Base-by-base conservation (phyloP, 1,284 basidiomycete species). In the Amylostereum areolatum region DNA sequence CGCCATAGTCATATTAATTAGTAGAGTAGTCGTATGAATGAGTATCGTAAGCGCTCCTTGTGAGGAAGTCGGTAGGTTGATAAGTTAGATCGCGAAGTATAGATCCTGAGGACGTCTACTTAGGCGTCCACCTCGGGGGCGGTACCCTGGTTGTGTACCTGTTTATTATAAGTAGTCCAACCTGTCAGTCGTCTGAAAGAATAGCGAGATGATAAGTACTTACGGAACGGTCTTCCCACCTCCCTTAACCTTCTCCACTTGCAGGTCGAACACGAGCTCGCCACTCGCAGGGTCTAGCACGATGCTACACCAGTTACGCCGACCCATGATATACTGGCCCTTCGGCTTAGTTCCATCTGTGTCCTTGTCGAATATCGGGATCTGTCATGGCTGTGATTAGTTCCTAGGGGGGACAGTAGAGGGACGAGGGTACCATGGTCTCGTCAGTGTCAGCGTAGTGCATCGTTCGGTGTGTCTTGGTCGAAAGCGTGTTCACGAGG, bases 231-330 rank as follows among this genome's bases (percentile, higher is more conserved):
- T 94, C 52, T 81, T 75, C 2, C 93, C 93, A 18, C 71, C 52
- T 1, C 92, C 93, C 61, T 90, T 92, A 53, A 77, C 72, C 57
- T 80, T 89, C 66, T 99, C 96, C 4, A 98, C 83, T 2, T 89
- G 80, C 56, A 98, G 80, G 57, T 94, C 89, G 56, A 94, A 97
- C n/a, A 81, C 66, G 47, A 98, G 63, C 12, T 89, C 86, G 0
- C 85, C 85, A 1, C 77, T 77, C 1, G 58, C 46, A 3, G 66
- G 60, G 39, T 89, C 77, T 68, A 80, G 87, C 31, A 78, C 71
- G 4, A 90, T 81, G n/a, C 77, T 75, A 58, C 92, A 89, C 82
- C 92, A 99, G 66, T 99, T 99, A 39, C 96, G 78, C 45, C 83
- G 75, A 1, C 90, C 89, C 79, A 93, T 93, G 50, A 95, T 85